Conservation (phyloP, 2,329 filamentous ascomycete genomes). For the Aureobasidium sp. region DNA sequence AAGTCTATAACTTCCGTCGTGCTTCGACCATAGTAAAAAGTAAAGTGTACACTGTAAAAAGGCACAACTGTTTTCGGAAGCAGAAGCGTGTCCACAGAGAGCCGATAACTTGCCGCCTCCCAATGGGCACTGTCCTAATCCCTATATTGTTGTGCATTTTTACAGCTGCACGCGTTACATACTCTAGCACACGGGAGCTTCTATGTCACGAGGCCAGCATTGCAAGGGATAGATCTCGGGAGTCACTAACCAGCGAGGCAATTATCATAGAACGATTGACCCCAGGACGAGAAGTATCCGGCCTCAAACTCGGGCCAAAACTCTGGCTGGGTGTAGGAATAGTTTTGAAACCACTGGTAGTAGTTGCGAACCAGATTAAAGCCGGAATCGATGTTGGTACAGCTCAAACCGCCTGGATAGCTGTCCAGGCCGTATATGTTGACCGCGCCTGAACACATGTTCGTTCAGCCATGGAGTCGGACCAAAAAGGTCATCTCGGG, state of each 20-base stretch:
- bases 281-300: constrained; percentile 54
- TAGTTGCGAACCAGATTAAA: constrained; percentile 41
- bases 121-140: no score
- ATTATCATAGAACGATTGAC: constrained; percentile 42
- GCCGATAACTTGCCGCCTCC: no score
- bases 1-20: no score
- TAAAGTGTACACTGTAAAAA: no score
- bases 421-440: constrained; percentile 45
- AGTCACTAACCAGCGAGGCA: constrained; percentile 30
- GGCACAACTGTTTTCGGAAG: no score
- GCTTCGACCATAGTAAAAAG: no score
- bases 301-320: constrained; percentile 54
- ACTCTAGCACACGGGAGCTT: no score
- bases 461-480: neutral
- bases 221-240: no score
- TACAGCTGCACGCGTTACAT: no score
- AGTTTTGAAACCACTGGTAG: constrained; percentile 33
- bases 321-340: constrained; percentile 38
- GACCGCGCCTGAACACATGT: neutral
- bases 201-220: no score
- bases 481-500: neutral
- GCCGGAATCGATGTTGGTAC: constrained; percentile 49
- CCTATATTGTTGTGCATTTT: no score
- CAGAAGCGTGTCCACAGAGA: no score
- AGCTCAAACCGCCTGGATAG: constrained; percentile 51